A percentile compares a stretch with the other conserved stretches of the same genome.
phyloP scores from a whole-genome alignment of 805 yeast genomes.

The Lipomyces mesembrius region DNA sequence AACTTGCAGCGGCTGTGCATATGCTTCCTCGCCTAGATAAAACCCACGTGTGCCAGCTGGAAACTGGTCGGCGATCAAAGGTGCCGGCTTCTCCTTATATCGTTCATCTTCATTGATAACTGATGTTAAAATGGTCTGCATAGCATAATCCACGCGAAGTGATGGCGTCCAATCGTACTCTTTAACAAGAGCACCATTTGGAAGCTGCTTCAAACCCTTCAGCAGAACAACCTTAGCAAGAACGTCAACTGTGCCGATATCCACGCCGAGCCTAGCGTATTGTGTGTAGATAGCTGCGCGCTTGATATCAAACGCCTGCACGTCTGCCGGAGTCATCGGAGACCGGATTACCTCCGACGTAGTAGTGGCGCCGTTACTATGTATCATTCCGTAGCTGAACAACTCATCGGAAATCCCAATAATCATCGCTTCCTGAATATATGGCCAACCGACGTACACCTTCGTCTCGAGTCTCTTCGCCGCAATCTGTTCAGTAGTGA shows the following conservation, averaged over 20 bases:
- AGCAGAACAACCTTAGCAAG: constrained; percentile 75
- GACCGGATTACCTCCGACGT: constrained; percentile 3
- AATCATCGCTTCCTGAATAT: constrained; percentile 76
- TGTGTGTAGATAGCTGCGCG: constrained; percentile 8
- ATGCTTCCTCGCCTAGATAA: constrained; percentile 83
- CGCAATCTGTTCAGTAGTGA: constrained; percentile 65
- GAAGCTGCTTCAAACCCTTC: constrained; percentile 72
- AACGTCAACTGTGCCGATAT: constrained; percentile 57
- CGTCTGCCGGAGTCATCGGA: constrained; percentile 10
- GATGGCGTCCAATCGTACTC: constrained; percentile 55
- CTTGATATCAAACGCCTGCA: constrained; percentile 12
- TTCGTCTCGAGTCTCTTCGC: constrained; percentile 62
- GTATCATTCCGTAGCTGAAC: constrained; percentile 53
- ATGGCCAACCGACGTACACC: constrained; percentile 90
- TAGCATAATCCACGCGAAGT: constrained; percentile 64
- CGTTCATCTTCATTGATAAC: constrained; percentile 77
- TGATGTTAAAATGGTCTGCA: constrained; percentile 76
- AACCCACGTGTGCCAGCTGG: constrained; percentile 74
- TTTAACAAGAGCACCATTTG: constrained; percentile 77
- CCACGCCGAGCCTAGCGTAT: constrained; percentile 55
- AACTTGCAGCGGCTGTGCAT: constrained; percentile 70
- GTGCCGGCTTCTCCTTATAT: constrained; percentile 69
- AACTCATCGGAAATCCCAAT: constrained; percentile 62
- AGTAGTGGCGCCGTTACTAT: constrained; percentile 38
- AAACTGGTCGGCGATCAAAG: constrained; percentile 80